phyloP scores from a whole-genome alignment of 2,329 filamentous ascomycete genomes.

The Fusarium sp. region DNA sequence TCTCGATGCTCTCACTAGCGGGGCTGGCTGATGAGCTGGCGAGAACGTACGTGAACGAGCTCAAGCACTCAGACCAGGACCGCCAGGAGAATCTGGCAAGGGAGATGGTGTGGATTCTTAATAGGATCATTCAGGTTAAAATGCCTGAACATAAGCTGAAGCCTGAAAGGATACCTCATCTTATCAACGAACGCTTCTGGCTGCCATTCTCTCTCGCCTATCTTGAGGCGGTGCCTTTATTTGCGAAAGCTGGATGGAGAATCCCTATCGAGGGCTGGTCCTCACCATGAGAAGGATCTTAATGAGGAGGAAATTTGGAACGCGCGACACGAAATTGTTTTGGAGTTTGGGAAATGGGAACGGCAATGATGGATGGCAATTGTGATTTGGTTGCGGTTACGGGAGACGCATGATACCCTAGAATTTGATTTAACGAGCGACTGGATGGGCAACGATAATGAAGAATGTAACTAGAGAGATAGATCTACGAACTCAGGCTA shows the following conservation, averaged over 20 bases:
- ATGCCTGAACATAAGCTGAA: slow-evolving; percentile 36
- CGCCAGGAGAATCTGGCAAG: slow-evolving; percentile 41
- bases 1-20: slow-evolving; percentile 51
- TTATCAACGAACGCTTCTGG: slow-evolving; percentile 48
- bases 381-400: slow-evolving; percentile 9
- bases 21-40: slow-evolving; percentile 53
- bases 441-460: not conserved
- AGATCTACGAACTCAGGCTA: not conserved
- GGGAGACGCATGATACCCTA: slow-evolving; percentile 32
- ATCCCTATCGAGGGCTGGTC: slow-evolving; percentile 26
- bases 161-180: slow-evolving; percentile 33
- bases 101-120: slow-evolving; percentile 53
- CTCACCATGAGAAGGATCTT: not conserved
- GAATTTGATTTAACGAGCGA: slow-evolving; percentile 13
- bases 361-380: not conserved
- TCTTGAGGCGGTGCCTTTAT: slow-evolving; percentile 46
- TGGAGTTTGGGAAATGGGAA: slow-evolving; percentile 21
- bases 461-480: not conserved
- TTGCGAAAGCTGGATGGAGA: slow-evolving; percentile 48
- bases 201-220: slow-evolving; percentile 48
- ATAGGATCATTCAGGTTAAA: slow-evolving; percentile 43
- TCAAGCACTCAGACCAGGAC: slow-evolving; percentile 24
- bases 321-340: slow-evolving; percentile 4
- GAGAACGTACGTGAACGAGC: slow-evolving; percentile 47
- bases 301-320: not conserved